A percentile compares a stretch with the other conserved stretches of the same genome.
These are phyloP conservation scores for Cyberlindnera lachancei DNA, from an alignment of 805 yeast species.

Conservation along the genomic window DNA sequence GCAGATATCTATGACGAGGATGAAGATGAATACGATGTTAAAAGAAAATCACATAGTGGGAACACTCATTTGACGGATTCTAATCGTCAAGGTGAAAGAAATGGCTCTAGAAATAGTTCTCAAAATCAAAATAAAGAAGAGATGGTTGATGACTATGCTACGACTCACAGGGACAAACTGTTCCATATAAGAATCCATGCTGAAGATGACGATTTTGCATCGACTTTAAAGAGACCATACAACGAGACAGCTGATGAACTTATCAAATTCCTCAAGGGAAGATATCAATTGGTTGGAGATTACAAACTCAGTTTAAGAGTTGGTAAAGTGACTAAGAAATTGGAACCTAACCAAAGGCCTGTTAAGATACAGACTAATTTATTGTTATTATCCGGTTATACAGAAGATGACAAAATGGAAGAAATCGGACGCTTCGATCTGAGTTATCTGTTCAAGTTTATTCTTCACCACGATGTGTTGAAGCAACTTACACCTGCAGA, in stretches of 20 bases:
- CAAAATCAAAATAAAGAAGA: too few relatives aligned
- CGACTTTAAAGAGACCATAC: constrained; percentile 70
- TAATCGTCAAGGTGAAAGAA: constrained; percentile 15
- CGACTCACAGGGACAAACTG: constrained; percentile 18
- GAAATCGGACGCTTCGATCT: constrained; percentile 80
- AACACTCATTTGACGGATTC: too few relatives aligned
- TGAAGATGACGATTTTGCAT: constrained; percentile 76
- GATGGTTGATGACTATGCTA: too few relatives aligned
- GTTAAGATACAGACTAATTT: constrained; percentile 69
- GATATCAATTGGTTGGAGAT: constrained; percentile 66
- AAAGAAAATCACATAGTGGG: too few relatives aligned
- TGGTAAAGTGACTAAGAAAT: constrained; percentile 67
- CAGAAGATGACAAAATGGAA: constrained; percentile 66
- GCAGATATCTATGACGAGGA: constrained; percentile 21
- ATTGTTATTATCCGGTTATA: constrained; percentile 69
- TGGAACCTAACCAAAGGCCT: constrained; percentile 70
- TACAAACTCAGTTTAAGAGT: constrained; percentile 69
- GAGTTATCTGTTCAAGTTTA: constrained; percentile 74
- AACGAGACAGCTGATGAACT: constrained; percentile 74
- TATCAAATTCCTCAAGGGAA: constrained; percentile 61
- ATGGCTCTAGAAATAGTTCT: too few relatives aligned
- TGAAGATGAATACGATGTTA: constrained; percentile 28
- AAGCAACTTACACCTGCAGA: constrained; percentile 60
- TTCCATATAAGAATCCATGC: constrained; percentile 67
- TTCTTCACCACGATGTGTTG: constrained; percentile 55